Percentiles rank a stretch among this genome's conserved stretches.
Evolutionary conservation across 2,329 filamentous ascomycete species (phyloP).

Genomic region (Penicillium sp.): DNA sequence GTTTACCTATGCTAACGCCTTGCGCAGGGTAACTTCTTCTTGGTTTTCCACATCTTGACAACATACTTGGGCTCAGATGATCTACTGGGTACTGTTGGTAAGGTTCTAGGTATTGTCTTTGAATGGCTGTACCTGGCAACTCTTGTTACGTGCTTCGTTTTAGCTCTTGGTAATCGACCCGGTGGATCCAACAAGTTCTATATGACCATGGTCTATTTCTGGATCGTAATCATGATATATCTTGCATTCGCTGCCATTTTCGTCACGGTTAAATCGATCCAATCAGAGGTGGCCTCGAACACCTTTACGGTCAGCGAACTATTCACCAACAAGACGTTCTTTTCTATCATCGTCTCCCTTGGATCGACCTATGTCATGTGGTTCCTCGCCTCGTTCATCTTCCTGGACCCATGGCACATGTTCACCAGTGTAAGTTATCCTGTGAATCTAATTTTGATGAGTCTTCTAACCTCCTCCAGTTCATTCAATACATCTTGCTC

Average conservation of each 20-base stretch:
- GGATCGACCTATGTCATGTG: slow-evolving; percentile 91
- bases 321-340: slow-evolving; percentile 85
- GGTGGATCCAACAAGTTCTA: slow-evolving; percentile 93
- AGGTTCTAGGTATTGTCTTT: slow-evolving; percentile 82
- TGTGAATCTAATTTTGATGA: neutral
- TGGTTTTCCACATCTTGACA: slow-evolving; percentile 96
- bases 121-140: slow-evolving; percentile 94
- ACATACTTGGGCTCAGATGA: slow-evolving; percentile 69
- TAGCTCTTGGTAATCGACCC: slow-evolving; percentile 90
- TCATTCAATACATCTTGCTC: slow-evolving; percentile 89
- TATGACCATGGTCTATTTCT: slow-evolving; percentile 97
- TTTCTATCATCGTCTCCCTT: slow-evolving; percentile 88
- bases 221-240: slow-evolving; percentile 92
- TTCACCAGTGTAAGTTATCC: slow-evolving; percentile 62
- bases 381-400: slow-evolving; percentile 85
- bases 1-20: neutral
- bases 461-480: slow-evolving; percentile 41
- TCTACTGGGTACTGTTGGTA: slow-evolving; percentile 73
- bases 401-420: slow-evolving; percentile 99
- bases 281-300: slow-evolving; percentile 61
- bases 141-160: slow-evolving; percentile 89
- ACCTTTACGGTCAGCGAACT: slow-evolving; percentile 69
- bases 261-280: slow-evolving; percentile 84
- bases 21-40: slow-evolving; percentile 79
- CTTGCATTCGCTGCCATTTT: slow-evolving; percentile 93